A percentile compares a stretch with the other conserved stretches of the same genome.
These are phyloP conservation scores for Fagus crenata DNA, from an alignment of 306 rosid genomes.

Conservation along the genomic window DNA sequence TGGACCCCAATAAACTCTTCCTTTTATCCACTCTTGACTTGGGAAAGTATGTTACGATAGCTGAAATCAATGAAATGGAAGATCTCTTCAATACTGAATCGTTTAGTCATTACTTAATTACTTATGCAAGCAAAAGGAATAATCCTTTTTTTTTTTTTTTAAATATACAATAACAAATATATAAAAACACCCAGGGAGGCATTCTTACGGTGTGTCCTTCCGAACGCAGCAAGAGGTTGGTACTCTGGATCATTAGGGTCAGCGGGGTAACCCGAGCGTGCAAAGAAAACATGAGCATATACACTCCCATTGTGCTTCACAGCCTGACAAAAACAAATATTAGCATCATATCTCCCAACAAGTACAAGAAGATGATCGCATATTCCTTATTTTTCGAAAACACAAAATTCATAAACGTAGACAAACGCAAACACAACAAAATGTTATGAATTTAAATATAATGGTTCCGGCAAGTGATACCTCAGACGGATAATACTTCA, in stretches of 20 bases:
- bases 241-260: constrained; percentile 93
- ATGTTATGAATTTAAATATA: neutral
- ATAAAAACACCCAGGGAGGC: neutral
- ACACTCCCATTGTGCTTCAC: constrained; percentile 78
- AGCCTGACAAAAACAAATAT: constrained; percentile 45
- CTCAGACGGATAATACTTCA: constrained; percentile 75
- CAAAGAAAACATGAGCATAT: constrained; percentile 87
- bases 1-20: constrained; percentile 72
- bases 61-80: constrained; percentile 51
- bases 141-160: neutral
- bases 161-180: neutral
- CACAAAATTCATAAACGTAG: neutral
- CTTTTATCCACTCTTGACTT: constrained; percentile 71
- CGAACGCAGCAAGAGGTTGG: constrained; percentile 71
- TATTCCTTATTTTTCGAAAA: constrained; percentile 3
- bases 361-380: constrained; percentile 6
- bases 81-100: constrained; percentile 20
- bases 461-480: constrained; percentile 38
- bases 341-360: constrained; percentile 3
- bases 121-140: neutral
- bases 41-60: constrained; percentile 68
- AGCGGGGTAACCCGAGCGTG: constrained; percentile 78
- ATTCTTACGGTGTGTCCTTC: constrained; percentile 68
- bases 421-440: neutral
- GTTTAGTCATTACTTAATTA: constrained; percentile 4